Conservation (phyloP, 345 rosid species). For the Sonneratia alba region DNA sequence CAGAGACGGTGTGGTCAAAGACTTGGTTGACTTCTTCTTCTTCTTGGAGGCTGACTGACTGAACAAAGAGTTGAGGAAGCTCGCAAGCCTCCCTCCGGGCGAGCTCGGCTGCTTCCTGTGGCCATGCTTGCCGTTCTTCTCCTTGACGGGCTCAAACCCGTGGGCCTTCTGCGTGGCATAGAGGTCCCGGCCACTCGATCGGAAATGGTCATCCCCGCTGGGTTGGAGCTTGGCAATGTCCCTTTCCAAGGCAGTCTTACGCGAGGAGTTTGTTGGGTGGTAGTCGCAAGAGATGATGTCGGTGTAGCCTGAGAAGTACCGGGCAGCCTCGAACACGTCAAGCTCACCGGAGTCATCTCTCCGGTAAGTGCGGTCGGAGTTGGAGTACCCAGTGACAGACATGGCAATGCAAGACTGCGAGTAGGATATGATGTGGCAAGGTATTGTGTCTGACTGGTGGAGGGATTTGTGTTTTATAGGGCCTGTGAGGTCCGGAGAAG, state of each 20-base stretch:
- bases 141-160: slow-evolving; percentile 16
- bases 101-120: slow-evolving; percentile 80
- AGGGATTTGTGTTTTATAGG: not conserved
- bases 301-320: slow-evolving; percentile 64
- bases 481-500: slow-evolving; percentile 1
- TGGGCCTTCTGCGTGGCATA: not conserved
- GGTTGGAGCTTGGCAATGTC: slow-evolving; percentile 8
- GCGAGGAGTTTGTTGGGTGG: slow-evolving; percentile 19
- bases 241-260: slow-evolving; percentile 23
- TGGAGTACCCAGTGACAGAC: slow-evolving; percentile 52
- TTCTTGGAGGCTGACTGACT: slow-evolving; percentile 63
- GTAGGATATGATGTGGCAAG: not conserved
- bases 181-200: slow-evolving; percentile 6
- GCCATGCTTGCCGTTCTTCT: slow-evolving; percentile 41
- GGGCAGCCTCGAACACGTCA: slow-evolving; percentile 82
- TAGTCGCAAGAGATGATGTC: slow-evolving; percentile 22
- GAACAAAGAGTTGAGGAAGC: slow-evolving; percentile 84
- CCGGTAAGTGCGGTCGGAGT: slow-evolving; percentile 32
- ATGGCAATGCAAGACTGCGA: slow-evolving; percentile 17
- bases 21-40: slow-evolving; percentile 46
- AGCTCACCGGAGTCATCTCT: slow-evolving; percentile 69
- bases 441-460: slow-evolving; percentile 1
- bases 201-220: slow-evolving; percentile 32
- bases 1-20: slow-evolving; percentile 27
- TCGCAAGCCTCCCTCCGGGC: slow-evolving; percentile 79